phyloP scores from a whole-genome alignment of 208 protist species.

The Porcisia deanei region DNA sequence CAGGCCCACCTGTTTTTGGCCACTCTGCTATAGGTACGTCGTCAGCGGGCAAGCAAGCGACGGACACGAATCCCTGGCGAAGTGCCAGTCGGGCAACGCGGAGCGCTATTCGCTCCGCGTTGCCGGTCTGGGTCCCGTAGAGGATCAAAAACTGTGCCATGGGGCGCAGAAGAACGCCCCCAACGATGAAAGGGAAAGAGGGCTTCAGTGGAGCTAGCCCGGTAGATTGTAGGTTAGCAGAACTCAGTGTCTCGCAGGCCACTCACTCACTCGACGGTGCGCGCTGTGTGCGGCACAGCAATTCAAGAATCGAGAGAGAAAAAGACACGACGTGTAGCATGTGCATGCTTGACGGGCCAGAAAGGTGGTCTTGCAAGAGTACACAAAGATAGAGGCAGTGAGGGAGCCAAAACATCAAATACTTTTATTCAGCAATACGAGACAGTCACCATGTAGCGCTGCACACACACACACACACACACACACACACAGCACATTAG shows the following conservation, averaged over 20 bases:
- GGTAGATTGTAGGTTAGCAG: not conserved
- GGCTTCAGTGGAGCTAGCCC: not conserved
- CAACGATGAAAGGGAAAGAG: not conserved
- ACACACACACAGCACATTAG: too few relatives aligned
- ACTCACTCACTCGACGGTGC: not conserved
- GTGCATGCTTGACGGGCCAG: not conserved
- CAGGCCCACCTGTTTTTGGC: conserved; percentile 29
- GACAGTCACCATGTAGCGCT: too few relatives aligned
- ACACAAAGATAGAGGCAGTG: too few relatives aligned
- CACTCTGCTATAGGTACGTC: conserved; percentile 54
- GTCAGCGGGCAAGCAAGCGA: conserved; percentile 67
- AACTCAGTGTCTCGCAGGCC: not conserved
- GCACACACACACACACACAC: too few relatives aligned
- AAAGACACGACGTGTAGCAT: not conserved
- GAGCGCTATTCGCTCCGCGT: conserved; percentile 66
- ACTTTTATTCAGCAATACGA: too few relatives aligned
- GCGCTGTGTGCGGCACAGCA: not conserved
- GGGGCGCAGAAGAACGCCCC: not conserved
- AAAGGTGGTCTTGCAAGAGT: not conserved
- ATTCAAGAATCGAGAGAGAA: conserved; percentile 1
- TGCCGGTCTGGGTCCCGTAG: conserved; percentile 86
- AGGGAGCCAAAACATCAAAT: too few relatives aligned
- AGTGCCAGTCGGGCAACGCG: conserved; percentile 60
- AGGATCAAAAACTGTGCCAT: conserved; percentile 56
- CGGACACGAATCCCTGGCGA: conserved; percentile 40